Base-by-base conservation (phyloP, 1,284 basidiomycete species). In the Fomitopsis pinicola region DNA sequence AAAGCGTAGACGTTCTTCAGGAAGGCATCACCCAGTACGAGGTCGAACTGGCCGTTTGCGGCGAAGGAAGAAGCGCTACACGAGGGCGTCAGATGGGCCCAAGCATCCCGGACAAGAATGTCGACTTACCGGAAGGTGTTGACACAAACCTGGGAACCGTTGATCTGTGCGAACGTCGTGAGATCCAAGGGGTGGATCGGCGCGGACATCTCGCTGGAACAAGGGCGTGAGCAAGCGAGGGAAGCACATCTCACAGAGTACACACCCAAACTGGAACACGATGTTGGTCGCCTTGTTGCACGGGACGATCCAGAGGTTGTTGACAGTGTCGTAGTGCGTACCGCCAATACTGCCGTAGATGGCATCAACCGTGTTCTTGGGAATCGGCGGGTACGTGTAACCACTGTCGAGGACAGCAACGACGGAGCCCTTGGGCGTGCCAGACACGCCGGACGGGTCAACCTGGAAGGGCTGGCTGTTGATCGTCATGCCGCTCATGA, bases 321-420 rank as follows among this genome's bases (percentile, higher is more conserved):
- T n/a, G n/a, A n/a, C n/a, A n/a, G n/a, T n/a, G n/a, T n/a, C n/a
- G n/a, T n/a, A n/a, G n/a, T n/a, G n/a, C n/a, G n/a, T 19, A 65
- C 70, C 72, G 0, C 62, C 55, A 30, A 75, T 72, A 48, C 59
- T 63, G 44, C 65, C 62, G 62, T 75, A 74, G 62, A 75, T 72
- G 52, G 67, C 65, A 54, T 73, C 68, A 1, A 73, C 70, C 30
- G 71, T 69, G 8, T 62, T 60, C 35, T 55, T 45, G 3, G 72
- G 71, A 19, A 73, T 57, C 12, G 68, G 68, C 40, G 71, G 69
- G 61, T 67, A 65, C 15, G 72, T 71, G 62, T 70, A 71, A 28
- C 74, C 74, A 33, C 72, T 72, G 60, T 75, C 72, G 15, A 75
- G 67, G 10, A 71, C 64, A 7, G 70, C 68, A 33, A 72, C 68